Evolutionary conservation across 2,329 filamentous ascomycete genomes (phyloP), one percentile per base, ranked within the genome.

Genomic region (Fusarium pseudonygamai): DNA sequence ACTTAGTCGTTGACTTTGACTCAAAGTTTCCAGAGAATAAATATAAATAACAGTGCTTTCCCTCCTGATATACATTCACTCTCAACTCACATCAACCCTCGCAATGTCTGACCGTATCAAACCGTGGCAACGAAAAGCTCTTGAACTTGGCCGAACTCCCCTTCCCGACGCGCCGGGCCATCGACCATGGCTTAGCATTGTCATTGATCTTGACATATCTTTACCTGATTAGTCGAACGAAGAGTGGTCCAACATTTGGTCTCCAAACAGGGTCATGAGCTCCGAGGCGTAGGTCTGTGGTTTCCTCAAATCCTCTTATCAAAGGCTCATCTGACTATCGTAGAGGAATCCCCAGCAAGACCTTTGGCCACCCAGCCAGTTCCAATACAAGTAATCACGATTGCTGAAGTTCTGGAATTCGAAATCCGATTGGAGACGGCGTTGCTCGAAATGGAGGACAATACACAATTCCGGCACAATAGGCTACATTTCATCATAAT

Each of bases 341-440:
- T 15, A 55, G 15, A 40, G 20, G 15, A 16, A 18, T 16, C 14
- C 6, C 11, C 22, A 40, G 34, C 4, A 13, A 28, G 26, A 10
- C 8, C 20, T 7, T 28, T 40, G 13, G 10, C 7, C 14, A n/a
- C 24, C 4, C 34, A n/a, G 14, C 2, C 50, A 16, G 8, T 16
- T 7, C 6, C 10, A n/a, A 13, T 13, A n/a, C 11, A 26, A n/a
- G 10, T 22, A 28, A 3, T 5, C 2, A 11, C 24, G 7, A 1
- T 28, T 5, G 14, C 10, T 28, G 14, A 16, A 16, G 18, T 20
- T 24, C n/a, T 24, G 6, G 6, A 49, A 24, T 52, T 26, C 10
- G 15, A 36, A 9, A 36, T 22, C 13, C 16, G 13, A 12, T 52
- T 26, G n/a, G 14, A 36, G n/a, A 15, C 18, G 8, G 32, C 18